Evolutionary conservation across 2,329 filamentous ascomycete species (phyloP), one percentile per base, ranked within the genome.

Genomic region (Colletotrichum lini): DNA sequence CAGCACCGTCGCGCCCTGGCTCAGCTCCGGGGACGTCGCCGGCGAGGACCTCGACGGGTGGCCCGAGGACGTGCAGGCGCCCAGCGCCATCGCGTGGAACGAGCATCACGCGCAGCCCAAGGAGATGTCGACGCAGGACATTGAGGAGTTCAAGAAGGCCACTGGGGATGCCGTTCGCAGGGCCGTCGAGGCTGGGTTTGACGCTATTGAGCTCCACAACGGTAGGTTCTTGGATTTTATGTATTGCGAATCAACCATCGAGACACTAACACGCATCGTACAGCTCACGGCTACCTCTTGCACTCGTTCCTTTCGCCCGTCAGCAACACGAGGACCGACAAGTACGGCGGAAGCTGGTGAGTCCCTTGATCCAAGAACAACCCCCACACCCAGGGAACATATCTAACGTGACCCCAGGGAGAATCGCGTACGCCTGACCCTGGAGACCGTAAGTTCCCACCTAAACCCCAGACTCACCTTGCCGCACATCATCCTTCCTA

Each of bases 121-220:
- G 68, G 91, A 87, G 65, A 89, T 95, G 88, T 91, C 88, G 0
- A 79, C 88, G 16, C 80, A 84, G 1, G 90, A 94, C 63, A 95
- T 96, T 72, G 83, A 88, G 62, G 80, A 86, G 9, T 82, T 93
- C 65, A 92, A 93, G 79, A 79, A 79, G 9, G 88, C 87, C 2
- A 95, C 89, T 80, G 86, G 83, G 0, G 84, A 83, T 0, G 86
- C 85, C 0, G 84, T 86, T 0, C 83, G 84, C 72, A 82, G 90
- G 15, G 86, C 93, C 1, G 78, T 94, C 0, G 82, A 88, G 76
- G 89, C 89, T 0, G 91, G 91, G 1, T 93, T 84, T 54, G 83
- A 88, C 72, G 86, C 86, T 4, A 79, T 87, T 30, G 75, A 87
- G 76, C 78, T 89, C 13, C 87, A 89, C 74, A 85, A 79, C 21